phyloP scores from a whole-genome alignment of 768 basidiomycete genomes.

The Gymnopilus dilepis region DNA sequence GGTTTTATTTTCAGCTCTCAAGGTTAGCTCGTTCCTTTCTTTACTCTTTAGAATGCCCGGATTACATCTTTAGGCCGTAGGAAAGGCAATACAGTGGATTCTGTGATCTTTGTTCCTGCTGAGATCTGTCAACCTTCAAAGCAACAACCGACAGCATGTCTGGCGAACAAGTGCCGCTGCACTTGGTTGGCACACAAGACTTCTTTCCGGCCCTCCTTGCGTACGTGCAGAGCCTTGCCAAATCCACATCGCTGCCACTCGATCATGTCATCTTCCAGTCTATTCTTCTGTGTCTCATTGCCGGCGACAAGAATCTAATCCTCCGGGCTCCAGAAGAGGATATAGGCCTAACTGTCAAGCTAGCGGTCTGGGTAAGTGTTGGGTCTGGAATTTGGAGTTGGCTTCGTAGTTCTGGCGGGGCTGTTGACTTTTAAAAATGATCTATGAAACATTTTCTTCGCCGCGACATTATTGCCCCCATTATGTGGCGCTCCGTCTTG shows the following conservation, averaged over 20 bases:
- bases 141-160: conserved; percentile 14
- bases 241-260: conserved; percentile 50
- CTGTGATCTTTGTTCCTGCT: neutral
- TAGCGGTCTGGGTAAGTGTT: conserved; percentile 60
- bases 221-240: conserved; percentile 50
- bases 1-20: conserved; percentile 2
- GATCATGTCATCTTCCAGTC: conserved; percentile 71
- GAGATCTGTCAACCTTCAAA: conserved; percentile 9
- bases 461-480: neutral
- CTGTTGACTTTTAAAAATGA: neutral
- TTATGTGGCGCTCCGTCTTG: neutral
- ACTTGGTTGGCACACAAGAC: conserved; percentile 46
- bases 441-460: conserved; percentile 2
- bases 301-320: conserved; percentile 67
- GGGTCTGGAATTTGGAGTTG: neutral
- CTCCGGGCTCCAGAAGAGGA: conserved; percentile 72
- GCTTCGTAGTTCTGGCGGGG: neutral
- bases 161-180: conserved; percentile 30
- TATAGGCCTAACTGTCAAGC: conserved; percentile 58
- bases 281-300: conserved; percentile 66
- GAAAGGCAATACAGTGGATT: neutral
- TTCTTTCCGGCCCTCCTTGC: conserved; percentile 58
- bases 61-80: conserved; percentile 1
- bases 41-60: neutral
- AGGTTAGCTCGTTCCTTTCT: conserved; percentile 1